phyloP scores from a whole-genome alignment of 768 basidiomycete genomes.

The Xerocomus spinulosus region DNA sequence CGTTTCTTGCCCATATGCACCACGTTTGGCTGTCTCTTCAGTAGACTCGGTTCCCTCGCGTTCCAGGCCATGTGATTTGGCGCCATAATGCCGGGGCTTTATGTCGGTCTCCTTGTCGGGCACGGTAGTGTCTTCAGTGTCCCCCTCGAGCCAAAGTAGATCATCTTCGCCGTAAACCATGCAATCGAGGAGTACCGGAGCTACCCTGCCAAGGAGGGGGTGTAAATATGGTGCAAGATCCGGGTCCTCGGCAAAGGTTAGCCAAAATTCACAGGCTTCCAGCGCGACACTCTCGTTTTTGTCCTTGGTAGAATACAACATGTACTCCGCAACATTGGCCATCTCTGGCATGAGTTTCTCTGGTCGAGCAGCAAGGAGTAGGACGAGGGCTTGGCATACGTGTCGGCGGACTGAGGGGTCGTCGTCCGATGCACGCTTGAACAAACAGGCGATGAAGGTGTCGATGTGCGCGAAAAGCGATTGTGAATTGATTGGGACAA shows the following conservation, averaged over 20 bases:
- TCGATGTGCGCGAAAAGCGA: slow-evolving; percentile 91
- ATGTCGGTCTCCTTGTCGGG: slow-evolving; percentile 95
- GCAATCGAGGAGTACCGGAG: slow-evolving; percentile 91
- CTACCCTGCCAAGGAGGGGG: slow-evolving; percentile 86
- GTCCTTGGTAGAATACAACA: slow-evolving; percentile 98
- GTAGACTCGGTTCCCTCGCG: slow-evolving; percentile 49
- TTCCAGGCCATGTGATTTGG: slow-evolving; percentile 80
- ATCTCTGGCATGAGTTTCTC: slow-evolving; percentile 98
- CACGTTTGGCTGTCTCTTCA: slow-evolving; percentile 36
- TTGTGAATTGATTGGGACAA: slow-evolving; percentile 82
- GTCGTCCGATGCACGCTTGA: slow-evolving; percentile 93
- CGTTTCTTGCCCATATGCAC: slow-evolving; percentile 79
- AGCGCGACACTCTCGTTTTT: slow-evolving; percentile 94
- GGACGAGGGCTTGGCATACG: slow-evolving; percentile 92
- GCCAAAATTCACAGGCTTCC: slow-evolving; percentile 99
- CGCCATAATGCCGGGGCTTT: slow-evolving; percentile 90
- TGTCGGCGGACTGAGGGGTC: slow-evolving; percentile 90
- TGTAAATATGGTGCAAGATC: slow-evolving; percentile 80
- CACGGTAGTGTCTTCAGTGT: slow-evolving; percentile 82
- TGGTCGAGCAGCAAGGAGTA: slow-evolving; percentile 87
- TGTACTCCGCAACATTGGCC: slow-evolving; percentile 93
- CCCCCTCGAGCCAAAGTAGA: slow-evolving; percentile 89
- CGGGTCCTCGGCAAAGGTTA: slow-evolving; percentile 95
- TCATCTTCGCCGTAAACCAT: slow-evolving; percentile 98
- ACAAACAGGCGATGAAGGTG: slow-evolving; percentile 86